These are phyloP conservation scores for Begonia peltatifolia DNA, from an alignment of 306 rosid genomes.

Conservation along the genomic window DNA sequence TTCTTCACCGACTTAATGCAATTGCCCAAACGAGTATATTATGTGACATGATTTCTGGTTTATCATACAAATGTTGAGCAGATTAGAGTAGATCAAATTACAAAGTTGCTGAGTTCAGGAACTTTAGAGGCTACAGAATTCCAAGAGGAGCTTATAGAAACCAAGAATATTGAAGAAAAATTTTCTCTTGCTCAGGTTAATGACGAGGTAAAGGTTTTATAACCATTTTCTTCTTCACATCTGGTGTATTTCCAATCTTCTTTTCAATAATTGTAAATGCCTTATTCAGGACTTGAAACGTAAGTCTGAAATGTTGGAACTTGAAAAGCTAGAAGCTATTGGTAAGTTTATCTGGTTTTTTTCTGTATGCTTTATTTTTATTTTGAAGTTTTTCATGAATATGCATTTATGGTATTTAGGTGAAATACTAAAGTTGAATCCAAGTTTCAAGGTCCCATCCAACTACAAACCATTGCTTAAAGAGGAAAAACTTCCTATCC, in stretches of 20 bases:
- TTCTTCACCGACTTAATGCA: too few relatives aligned
- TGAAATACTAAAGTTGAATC: constrained; percentile 74
- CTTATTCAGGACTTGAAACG: background rate
- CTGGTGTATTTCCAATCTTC: background rate
- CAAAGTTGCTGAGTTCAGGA: constrained; percentile 43
- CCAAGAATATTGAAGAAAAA: constrained; percentile 22
- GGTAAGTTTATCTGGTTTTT: constrained; percentile 31
- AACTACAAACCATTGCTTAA: constrained; percentile 74
- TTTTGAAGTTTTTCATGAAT: background rate
- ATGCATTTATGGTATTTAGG: constrained; percentile 33
- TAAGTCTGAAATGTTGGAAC: constrained; percentile 52
- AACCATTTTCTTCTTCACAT: constrained; percentile 2
- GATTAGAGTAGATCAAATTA: constrained; percentile 86
- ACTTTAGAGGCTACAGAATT: constrained; percentile 21
- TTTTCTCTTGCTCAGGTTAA: constrained; percentile 19
- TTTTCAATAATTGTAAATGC: too few relatives aligned
- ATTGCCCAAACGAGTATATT: constrained; percentile 4
- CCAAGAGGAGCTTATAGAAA: constrained; percentile 16
- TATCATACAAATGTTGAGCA: constrained; percentile 50
- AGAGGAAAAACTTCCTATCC: constrained; percentile 57
- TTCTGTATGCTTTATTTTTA: constrained; percentile 9
- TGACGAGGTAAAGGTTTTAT: constrained; percentile 33
- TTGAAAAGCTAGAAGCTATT: constrained; percentile 71
- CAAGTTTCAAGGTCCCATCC: constrained; percentile 74
- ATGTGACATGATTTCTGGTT: constrained; percentile 43